Evolutionary conservation across 306 rosid genomes (phyloP), one percentile per base, ranked within the genome.

Genomic region (Spatholobus suberectus): DNA sequence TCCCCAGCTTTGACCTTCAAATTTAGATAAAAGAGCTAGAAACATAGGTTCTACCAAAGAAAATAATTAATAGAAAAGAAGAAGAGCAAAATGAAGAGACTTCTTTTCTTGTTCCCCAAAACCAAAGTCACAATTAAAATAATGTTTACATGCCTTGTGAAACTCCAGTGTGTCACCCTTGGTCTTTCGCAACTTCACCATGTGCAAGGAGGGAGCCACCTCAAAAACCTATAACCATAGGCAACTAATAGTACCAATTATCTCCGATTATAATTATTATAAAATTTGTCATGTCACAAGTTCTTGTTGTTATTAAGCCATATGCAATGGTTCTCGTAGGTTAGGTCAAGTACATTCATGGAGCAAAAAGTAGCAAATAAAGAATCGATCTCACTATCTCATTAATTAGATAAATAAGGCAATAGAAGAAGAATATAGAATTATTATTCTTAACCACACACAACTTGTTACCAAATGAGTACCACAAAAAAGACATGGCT

Each of bases 91-190:
- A 38, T 15, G 5, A 20, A 58, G 2, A 43, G 66, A 43, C 37
- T 66, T 55, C 3, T 72, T n/a, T 27, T 70, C 8, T 8, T 54
- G 54, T 18, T 27, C 23, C 38, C 10, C 2, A 44, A 44, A 79
- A 73, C 27, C 46, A 67, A 37, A 86, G 17, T 57, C 37, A 81
- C 57, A 37, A 52, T 75, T 23, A 62, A 69, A 70, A 83, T 68
- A n/a, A n/a, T 29, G 24, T 71, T 17, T n/a, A 62, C 92, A 29
- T 94, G 63, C 99, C 93, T 92, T 94, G 87, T 94, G 94, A 90
- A 94, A 96, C 88, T 96, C 99, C 3, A 96, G 89, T 7, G 99
- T 96, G 87, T 96, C 99, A 11, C 99, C 99, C 1, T 97, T 93
- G 0, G 98, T 94, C 85, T 96, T 96, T 63, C 95, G 86, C 72